phyloP scores from a whole-genome alignment of 2,329 filamentous ascomycete genomes.

The Calycina herbarum region DNA sequence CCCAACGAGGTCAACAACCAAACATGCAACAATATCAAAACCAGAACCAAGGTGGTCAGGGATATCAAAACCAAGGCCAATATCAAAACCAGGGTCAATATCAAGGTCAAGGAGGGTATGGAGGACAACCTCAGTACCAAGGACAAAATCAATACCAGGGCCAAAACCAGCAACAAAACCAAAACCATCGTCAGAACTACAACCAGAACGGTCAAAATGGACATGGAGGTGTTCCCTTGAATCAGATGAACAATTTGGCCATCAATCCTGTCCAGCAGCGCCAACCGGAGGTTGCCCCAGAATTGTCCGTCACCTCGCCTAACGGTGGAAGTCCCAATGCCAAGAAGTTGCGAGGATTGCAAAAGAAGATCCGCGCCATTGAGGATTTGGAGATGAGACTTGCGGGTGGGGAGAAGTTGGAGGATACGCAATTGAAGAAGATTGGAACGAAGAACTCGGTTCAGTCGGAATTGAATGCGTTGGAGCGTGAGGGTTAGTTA shows the following conservation, averaged over 20 bases:
- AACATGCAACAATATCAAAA: constrained; percentile 11
- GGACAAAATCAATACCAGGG: constrained; percentile 16
- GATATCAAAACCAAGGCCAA: constrained; percentile 10
- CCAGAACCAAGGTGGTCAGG: constrained; percentile 30
- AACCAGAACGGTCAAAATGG: constrained; percentile 18
- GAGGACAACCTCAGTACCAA: constrained; percentile 27
- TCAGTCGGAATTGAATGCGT: constrained; percentile 73
- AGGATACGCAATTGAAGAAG: constrained; percentile 98
- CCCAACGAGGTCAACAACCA: constrained; percentile 36
- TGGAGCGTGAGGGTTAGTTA: constrained; percentile 29
- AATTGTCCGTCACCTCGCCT: constrained; percentile 54
- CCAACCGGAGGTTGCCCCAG: constrained; percentile 37
- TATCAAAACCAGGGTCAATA: constrained; percentile 22
- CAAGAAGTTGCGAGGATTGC: constrained; percentile 89
- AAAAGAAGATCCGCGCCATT: constrained; percentile 98
- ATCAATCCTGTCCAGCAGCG: constrained; percentile 28
- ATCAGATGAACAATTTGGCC: constrained; percentile 38
- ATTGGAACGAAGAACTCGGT: constrained; percentile 86
- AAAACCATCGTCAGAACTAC: constrained; percentile 31
- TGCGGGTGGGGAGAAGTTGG: constrained; percentile 91
- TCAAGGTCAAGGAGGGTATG: constrained; percentile 5
- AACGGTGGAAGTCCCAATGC: constrained; percentile 69
- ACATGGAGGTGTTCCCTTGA: constrained; percentile 15
- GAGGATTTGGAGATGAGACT: constrained; percentile 97
- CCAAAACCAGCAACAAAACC: constrained; percentile 13